Percentiles rank a stretch among this genome's conserved stretches.
Conservation (phyloP, 2,329 filamentous ascomycete genomes). For the Coccinonectria pachysandricola region DNA sequence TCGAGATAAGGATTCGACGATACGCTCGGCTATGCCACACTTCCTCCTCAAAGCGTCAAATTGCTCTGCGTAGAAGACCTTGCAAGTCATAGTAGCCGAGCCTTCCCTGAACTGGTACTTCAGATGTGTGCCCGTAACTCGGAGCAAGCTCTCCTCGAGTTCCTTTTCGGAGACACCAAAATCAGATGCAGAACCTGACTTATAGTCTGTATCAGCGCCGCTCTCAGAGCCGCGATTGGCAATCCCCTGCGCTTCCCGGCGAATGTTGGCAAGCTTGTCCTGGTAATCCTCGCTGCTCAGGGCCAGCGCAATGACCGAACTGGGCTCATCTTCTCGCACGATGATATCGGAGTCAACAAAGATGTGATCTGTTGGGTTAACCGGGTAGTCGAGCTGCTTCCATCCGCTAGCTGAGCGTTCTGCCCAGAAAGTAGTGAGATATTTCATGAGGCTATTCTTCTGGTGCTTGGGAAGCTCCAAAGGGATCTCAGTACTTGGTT, state of each 20-base stretch:
- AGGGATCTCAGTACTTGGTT: conserved; percentile 48
- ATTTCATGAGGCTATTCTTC: conserved; percentile 86
- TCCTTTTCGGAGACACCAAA: conserved; percentile 51
- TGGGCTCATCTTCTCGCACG: conserved; percentile 93
- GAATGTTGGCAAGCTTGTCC: conserved; percentile 62
- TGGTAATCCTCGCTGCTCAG: conserved; percentile 82
- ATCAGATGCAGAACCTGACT: conserved; percentile 23
- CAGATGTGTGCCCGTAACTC: conserved; percentile 80
- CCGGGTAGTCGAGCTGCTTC: conserved; percentile 84
- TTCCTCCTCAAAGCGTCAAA: conserved; percentile 91
- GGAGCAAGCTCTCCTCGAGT: conserved; percentile 75
- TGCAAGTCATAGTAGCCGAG: conserved; percentile 90
- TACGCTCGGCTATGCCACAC: conserved; percentile 85
- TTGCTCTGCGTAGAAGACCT: conserved; percentile 97
- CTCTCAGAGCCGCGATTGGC: conserved; percentile 28
- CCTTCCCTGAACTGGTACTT: conserved; percentile 94
- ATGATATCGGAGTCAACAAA: conserved; percentile 97
- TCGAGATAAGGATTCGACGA: conserved; percentile 87
- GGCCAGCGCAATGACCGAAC: conserved; percentile 88
- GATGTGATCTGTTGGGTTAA: conserved; percentile 81
- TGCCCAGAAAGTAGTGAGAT: conserved; percentile 96
- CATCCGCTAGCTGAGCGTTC: conserved; percentile 94
- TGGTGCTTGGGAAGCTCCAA: conserved; percentile 84
- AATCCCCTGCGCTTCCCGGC: conserved; percentile 36
- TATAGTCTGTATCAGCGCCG: conserved; percentile 18